phyloP scores from a whole-genome alignment of 371 early-diverging fungal genomes.

The Saksenaea oblongispora region DNA sequence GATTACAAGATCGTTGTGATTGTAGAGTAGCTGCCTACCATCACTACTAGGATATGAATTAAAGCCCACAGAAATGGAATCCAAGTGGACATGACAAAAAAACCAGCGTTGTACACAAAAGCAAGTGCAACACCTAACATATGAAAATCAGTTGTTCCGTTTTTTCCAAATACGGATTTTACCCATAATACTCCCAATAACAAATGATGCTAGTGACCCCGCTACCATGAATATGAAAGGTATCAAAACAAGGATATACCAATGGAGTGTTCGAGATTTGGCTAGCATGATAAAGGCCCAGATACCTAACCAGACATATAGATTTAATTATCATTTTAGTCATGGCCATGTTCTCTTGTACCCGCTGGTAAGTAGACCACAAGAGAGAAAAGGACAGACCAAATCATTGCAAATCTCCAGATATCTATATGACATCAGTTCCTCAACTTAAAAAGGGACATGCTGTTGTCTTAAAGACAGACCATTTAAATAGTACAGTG shows the following conservation, averaged over 20 bases:
- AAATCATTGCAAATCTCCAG: constrained; percentile 50
- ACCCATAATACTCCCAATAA: constrained; percentile 64
- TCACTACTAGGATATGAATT: constrained; percentile 61
- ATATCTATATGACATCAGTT: constrained; percentile 35
- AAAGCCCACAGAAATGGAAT: constrained; percentile 71
- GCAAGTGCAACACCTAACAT: constrained; percentile 57
- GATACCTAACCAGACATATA: constrained; percentile 11
- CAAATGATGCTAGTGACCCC: constrained; percentile 57
- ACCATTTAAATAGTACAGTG: constrained; percentile 48
- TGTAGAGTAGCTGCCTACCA: constrained; percentile 65
- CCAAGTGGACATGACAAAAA: constrained; percentile 72
- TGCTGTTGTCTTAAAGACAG: constrained; percentile 12
- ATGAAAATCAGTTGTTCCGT: background rate
- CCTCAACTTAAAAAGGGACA: background rate
- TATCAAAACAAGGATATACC: constrained; percentile 47
- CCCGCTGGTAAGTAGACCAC: constrained; percentile 51
- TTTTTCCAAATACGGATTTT: constrained; percentile 9
- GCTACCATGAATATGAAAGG: constrained; percentile 55
- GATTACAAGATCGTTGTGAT: constrained; percentile 62
- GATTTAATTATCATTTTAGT: background rate
- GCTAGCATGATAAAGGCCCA: constrained; percentile 52
- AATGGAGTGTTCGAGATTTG: constrained; percentile 51
- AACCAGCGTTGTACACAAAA: constrained; percentile 63
- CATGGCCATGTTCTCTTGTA: constrained; percentile 9
- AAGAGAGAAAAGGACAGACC: constrained; percentile 47